Base-by-base conservation (phyloP, 2,329 filamentous ascomycete genomes). In the Epichloe uncinata region DNA sequence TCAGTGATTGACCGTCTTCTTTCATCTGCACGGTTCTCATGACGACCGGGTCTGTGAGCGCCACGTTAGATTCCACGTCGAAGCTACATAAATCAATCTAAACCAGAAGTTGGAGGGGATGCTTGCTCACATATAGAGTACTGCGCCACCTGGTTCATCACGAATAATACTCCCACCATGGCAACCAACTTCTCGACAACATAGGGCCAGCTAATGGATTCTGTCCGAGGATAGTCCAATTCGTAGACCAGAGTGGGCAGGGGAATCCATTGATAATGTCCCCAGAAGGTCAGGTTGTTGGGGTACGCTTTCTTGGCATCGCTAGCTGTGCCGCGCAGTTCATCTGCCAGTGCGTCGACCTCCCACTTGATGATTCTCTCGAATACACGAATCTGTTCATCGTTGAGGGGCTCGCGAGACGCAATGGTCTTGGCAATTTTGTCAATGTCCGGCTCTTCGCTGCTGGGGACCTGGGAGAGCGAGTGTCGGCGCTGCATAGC, bases 201-300 rank as follows among this genome's bases (percentile, higher is more conserved):
- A 59, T 90, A 90, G 55, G 69, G 72, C 84, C 84, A 88, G 64
- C 85, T 81, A 55, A 87, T 84, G 4, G 64, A 70, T 16, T 85
- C 77, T 5, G 73, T 72, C 42, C 84, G 76, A 2, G 86, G 85
- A 58, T 90, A 90, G 58, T 86, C 81, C 42, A 86, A 74, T 61
- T 91, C 86, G 62, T 90, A 91, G 13, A 89, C 83, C 4, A 89
- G 69, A 0, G 85, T 90, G 3, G 86, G 86, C 9, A 90, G 71
- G 42, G 81, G 76, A 46, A 85, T 81, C 72, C 84, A 91, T 60
- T 87, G 83, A 59, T 80, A 78, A 56, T 85, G 81, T 59, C 85
- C 82, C 45, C 60, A 52, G 11, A 81, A 56, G 0, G 77, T 85
- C 37, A 90, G 69, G 59, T 89, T 90, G 45, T 75, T 70, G 0